Conservation (phyloP, 306 rosid genomes). For the cucumber (Cucumis sativus) region Cucumber_9930_V3 NC_026660.2:30499501-30500000, state of each 20-base stretch:
- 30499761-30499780: not conserved
- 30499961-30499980: slow-evolving; percentile 82
- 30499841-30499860: not conserved
- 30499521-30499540: not conserved
- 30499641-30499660: not conserved
- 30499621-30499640: not conserved
- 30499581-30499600: not conserved
- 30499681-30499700: not conserved
- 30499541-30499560: not conserved
- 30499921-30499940: slow-evolving; percentile 93
- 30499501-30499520: slow-evolving; percentile 13
- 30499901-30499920: slow-evolving; percentile 98
- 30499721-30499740: not conserved
- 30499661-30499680: not conserved
- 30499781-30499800: not conserved
- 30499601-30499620: not conserved
- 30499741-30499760: not conserved
- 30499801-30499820: not conserved
- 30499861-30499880: not conserved
- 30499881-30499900: slow-evolving; percentile 14
- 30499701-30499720: not conserved
- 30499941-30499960: slow-evolving; percentile 98
- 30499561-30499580: not conserved
- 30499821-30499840: not conserved
- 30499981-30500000: slow-evolving; percentile 82